Evolutionary conservation across 2,329 filamentous ascomycete genomes (phyloP).

Genomic region (Sclerotinia borealis): DNA sequence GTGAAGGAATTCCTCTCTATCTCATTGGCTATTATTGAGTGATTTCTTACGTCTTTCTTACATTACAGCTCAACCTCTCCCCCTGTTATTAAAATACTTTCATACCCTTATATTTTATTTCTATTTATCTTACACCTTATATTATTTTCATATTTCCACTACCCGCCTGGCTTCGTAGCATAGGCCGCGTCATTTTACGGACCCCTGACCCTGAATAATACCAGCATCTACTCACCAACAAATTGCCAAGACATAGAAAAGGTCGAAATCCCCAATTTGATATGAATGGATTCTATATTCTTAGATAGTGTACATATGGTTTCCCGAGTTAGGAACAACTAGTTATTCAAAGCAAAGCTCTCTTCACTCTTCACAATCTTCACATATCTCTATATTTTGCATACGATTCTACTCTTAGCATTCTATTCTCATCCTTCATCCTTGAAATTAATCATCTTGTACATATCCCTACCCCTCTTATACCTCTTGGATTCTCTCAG

Average conservation of each 20-base stretch:
- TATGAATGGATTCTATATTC: not conserved
- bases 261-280: not conserved
- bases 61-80: not conserved
- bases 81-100: not conserved
- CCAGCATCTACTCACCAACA: not conserved
- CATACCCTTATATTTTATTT: not conserved
- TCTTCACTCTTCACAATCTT: too few species aligned
- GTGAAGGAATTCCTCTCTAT: not conserved
- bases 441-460: too few species aligned
- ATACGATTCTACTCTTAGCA: too few species aligned
- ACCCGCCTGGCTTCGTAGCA: conserved; percentile 1
- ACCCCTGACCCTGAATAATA: not conserved
- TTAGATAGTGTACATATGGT: not conserved
- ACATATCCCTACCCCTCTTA: not conserved
- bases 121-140: not conserved
- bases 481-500: not conserved
- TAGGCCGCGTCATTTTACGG: conserved; percentile 17
- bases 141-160: not conserved
- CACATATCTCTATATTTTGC: too few species aligned
- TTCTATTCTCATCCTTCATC: too few species aligned
- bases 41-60: not conserved
- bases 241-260: conserved; percentile 11
- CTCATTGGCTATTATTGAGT: not conserved
- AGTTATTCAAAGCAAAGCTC: too few species aligned
- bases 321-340: too few species aligned